Conservation (phyloP, 345 rosid species). For the Eucalyptus regnans region DNA sequence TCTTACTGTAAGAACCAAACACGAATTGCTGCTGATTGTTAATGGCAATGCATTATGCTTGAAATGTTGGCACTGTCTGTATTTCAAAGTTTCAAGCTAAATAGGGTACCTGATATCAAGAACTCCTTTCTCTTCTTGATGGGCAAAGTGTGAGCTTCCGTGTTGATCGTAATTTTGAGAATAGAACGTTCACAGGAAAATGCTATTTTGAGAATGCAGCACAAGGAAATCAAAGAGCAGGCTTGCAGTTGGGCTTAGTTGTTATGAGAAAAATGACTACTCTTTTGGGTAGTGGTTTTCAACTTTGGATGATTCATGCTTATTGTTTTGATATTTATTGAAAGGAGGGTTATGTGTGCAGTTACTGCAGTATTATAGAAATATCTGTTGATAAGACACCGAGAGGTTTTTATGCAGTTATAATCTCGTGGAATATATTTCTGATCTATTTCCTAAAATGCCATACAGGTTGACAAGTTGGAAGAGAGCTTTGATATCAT, state of each 20-base stretch:
- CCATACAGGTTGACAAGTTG: slow-evolving; percentile 53
- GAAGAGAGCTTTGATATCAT: slow-evolving; percentile 74
- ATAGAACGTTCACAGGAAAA: background rate
- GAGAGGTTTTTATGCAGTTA: background rate
- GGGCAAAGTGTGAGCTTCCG: background rate
- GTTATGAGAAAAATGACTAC: background rate
- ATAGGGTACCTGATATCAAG: background rate
- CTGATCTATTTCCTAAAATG: background rate
- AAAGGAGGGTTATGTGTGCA: background rate
- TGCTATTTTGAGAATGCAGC: background rate
- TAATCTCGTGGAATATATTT: background rate
- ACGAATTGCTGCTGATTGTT: background rate
- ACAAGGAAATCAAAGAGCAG: background rate
- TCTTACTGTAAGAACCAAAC: slow-evolving; percentile 28
- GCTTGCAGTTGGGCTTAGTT: background rate
- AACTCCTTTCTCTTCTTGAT: background rate
- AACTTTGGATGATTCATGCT: background rate
- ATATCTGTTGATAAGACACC: background rate
- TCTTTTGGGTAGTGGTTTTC: background rate
- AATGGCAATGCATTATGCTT: background rate
- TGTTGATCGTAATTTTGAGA: background rate
- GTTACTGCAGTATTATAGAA: background rate
- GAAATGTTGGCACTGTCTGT: background rate
- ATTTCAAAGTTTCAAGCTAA: background rate
- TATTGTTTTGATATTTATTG: background rate